Percentiles rank a stretch among this genome's conserved stretches.
phyloP scores from a whole-genome alignment of 2,329 filamentous ascomycete species.

The Colletotrichum higginsianum region DNA sequence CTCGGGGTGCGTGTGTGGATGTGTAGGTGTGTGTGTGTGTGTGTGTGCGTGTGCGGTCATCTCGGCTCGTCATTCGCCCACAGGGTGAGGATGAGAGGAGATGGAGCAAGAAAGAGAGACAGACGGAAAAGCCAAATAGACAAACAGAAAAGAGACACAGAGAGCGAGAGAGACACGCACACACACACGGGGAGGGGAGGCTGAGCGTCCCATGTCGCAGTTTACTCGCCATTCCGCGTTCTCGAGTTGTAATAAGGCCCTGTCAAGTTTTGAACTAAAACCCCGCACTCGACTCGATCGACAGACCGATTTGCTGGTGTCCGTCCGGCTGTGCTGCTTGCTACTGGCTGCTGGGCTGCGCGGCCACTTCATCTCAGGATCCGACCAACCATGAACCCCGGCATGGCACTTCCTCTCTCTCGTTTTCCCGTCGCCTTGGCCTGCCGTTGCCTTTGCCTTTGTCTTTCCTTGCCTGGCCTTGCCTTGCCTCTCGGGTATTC shows the following conservation, averaged over 20 bases:
- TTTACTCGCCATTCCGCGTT: neutral
- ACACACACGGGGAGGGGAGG: neutral
- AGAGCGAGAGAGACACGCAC: conserved; percentile 7
- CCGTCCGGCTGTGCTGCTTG: conserved; percentile 2
- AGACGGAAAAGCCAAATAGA: neutral
- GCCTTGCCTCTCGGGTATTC: neutral
- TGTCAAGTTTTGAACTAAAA: conserved; percentile 33
- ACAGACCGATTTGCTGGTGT: conserved; percentile 29
- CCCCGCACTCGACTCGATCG: conserved; percentile 40
- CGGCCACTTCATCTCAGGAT: conserved; percentile 36
- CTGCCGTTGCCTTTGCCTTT: neutral
- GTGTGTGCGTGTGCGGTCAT: conserved; percentile 17
- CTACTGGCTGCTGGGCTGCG: neutral
- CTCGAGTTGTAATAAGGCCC: conserved; percentile 38
- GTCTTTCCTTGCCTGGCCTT: conserved; percentile 1
- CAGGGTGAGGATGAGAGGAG: conserved; percentile 1
- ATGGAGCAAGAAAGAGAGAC: neutral
- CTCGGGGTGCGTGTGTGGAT: conserved; percentile 4
- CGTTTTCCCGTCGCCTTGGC: neutral
- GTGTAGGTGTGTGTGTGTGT: conserved; percentile 11
- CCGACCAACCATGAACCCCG: conserved; percentile 39
- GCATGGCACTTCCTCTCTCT: neutral
- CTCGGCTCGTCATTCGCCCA: conserved; percentile 28
- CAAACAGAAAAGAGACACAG: neutral
- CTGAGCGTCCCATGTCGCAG: conserved; percentile 6